Evolutionary conservation across 1,284 basidiomycete species (phyloP), one percentile per base, ranked within the genome.

Genomic region (Ceratobasidium theobromae): DNA sequence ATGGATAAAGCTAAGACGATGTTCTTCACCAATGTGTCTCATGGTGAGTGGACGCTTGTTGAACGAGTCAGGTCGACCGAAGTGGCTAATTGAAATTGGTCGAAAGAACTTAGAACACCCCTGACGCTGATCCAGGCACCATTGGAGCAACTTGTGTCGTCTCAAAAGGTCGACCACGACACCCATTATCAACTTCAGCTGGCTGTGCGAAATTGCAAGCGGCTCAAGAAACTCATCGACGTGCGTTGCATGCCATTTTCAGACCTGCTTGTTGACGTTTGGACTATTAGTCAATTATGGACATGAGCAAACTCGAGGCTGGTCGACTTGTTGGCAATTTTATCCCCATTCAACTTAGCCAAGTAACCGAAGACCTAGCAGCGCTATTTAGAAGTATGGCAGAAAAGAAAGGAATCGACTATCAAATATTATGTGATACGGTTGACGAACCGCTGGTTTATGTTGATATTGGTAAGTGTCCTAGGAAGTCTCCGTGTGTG

Each of bases 1-100:
- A 69, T 76, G 49, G 74, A 76, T 66, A 68, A 71, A 23, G 75
- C 75, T 6, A 75, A 76, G 66, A 74, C 75, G 1, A 70, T 70
- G 3, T 75, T 76, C 58, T 75, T 76, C 66, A 74, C 71, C 52
- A 74, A 73, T 40, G 74, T 71, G 1, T 74, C 73, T 30, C 75
- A 76, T 66, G 75, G 60, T 53, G n/a, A 40, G 48, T 18, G 9
- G 14, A 21, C 4, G 6, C 30, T 41, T n/a, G 23, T 4, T 4
- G 25, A 12, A 8, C 1, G 32, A 27, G 3, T 18, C 9, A 11
- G 18, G 18, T 45, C 4, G 25, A 4, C 12, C 21, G 12, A 28
- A 27, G 18, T 52, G 38, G 27, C 55, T 58, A 28, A 62, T 6
- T 35, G 30, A 25, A 18, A n/a, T 14, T 27, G 16, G 45, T 9